phyloP scores from a whole-genome alignment of 106 monocot species.

The Dendrobium huoshanense region DNA sequence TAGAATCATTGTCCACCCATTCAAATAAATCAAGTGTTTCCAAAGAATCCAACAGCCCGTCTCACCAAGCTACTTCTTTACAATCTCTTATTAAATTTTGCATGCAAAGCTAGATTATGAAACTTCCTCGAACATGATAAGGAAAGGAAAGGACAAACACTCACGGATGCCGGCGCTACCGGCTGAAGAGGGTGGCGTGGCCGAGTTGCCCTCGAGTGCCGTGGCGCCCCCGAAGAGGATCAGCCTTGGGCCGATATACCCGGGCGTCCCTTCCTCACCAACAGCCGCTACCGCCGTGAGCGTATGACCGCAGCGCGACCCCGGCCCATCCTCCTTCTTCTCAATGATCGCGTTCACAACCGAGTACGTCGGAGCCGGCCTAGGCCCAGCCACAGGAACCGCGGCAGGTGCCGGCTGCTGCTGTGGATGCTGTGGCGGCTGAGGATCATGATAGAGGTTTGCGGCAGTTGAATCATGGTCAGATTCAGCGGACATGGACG shows the following conservation, averaged over 20 bases:
- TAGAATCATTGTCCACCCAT: not conserved
- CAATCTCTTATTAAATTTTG: not conserved
- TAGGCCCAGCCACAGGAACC: conserved; percentile 36
- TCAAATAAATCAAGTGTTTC: not conserved
- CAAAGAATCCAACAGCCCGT: not conserved
- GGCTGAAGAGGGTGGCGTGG: conserved; percentile 66
- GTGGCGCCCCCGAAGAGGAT: conserved; percentile 96
- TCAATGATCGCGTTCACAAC: conserved; percentile 63
- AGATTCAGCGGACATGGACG: conserved; percentile 33
- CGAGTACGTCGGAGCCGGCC: conserved; percentile 77
- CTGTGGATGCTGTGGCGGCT: conserved; percentile 7
- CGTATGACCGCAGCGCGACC: conserved; percentile 93
- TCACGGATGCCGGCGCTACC: conserved; percentile 93
- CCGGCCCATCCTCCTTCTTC: conserved; percentile 90
- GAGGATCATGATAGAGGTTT: conserved; percentile 13
- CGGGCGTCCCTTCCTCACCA: conserved; percentile 74
- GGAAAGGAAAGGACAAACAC: conserved; percentile 6
- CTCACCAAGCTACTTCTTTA: not conserved
- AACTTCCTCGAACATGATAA: not conserved
- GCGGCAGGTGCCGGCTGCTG: conserved; percentile 28
- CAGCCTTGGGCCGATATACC: conserved; percentile 74
- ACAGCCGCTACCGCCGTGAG: conserved; percentile 78
- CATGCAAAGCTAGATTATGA: not conserved
- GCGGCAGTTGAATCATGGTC: conserved; percentile 23
- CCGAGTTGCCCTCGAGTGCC: conserved; percentile 86